These are phyloP conservation scores for Tylopilus subfusipes DNA, from an alignment of 768 basidiomycete species.

Conservation along the genomic window DNA sequence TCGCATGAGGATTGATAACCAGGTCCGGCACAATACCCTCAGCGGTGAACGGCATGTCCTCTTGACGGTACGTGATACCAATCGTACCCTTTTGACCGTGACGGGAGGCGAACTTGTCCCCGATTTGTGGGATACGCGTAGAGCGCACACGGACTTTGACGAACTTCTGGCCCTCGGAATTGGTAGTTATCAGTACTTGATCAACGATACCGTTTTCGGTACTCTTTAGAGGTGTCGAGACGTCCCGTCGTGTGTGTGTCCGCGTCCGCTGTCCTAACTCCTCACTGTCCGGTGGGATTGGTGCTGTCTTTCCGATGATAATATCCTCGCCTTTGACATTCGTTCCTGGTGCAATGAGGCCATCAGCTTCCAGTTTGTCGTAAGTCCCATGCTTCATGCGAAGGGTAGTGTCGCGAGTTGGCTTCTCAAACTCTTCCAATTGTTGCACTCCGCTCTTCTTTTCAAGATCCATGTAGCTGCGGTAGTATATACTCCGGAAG, in stretches of 20 bases:
- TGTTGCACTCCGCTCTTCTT: slow-evolving; percentile 92
- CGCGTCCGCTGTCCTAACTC: slow-evolving; percentile 96
- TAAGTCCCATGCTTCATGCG: slow-evolving; percentile 98
- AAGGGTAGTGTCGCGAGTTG: slow-evolving; percentile 86
- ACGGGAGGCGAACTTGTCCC: slow-evolving; percentile 99
- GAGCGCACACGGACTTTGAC: slow-evolving; percentile 97
- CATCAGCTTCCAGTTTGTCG: slow-evolving; percentile 96
- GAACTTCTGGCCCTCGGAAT: slow-evolving; percentile 94
- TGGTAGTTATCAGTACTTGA: slow-evolving; percentile 95
- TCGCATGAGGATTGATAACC: slow-evolving; percentile 98
- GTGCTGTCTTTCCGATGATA: slow-evolving; percentile 98
- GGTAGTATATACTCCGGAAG: slow-evolving; percentile 98
- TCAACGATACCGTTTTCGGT: slow-evolving; percentile 98
- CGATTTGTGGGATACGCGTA: slow-evolving; percentile 95
- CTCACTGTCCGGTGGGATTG: slow-evolving; percentile 93
- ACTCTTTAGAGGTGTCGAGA: slow-evolving; percentile 95
- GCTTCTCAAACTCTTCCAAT: slow-evolving; percentile 96
- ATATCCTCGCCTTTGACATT: slow-evolving; percentile 96
- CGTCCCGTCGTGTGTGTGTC: slow-evolving; percentile 89
- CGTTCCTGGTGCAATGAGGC: slow-evolving; percentile 92
- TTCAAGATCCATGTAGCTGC: slow-evolving; percentile 97
- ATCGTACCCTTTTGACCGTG: slow-evolving; percentile 99
- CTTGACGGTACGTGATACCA: slow-evolving; percentile 98
- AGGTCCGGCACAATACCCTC: slow-evolving; percentile 97
- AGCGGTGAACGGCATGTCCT: slow-evolving; percentile 99